Conservation (phyloP, 495 filamentous ascomycete species). For the Talaromyces wortmannii region DNA sequence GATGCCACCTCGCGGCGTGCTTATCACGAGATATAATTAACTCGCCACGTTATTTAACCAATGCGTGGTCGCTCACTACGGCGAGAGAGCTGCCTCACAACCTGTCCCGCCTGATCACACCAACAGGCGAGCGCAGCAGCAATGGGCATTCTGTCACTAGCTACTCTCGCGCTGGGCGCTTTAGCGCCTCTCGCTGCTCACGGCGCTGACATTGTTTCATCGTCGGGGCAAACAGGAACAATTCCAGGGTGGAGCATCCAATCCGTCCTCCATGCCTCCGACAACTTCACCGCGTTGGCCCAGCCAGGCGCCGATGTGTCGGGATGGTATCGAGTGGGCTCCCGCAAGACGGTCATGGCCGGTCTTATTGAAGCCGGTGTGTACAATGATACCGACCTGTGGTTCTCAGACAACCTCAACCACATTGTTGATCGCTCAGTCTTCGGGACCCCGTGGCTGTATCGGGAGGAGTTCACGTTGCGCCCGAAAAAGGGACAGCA, state of each 20-base stretch:
- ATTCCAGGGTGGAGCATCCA: conserved; percentile 53
- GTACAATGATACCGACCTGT: conserved; percentile 49
- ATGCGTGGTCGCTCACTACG: too few species aligned
- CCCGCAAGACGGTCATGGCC: conserved; percentile 50
- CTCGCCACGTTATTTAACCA: too few species aligned
- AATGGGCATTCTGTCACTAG: not conserved
- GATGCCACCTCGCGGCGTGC: too few species aligned
- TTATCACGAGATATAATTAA: too few species aligned
- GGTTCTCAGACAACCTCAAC: conserved; percentile 49
- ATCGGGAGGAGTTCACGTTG: conserved; percentile 49
- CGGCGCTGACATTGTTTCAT: conserved; percentile 12
- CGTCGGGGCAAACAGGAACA: conserved; percentile 28
- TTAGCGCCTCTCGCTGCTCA: not conserved
- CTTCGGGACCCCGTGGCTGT: conserved; percentile 54
- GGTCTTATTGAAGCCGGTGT: conserved; percentile 46
- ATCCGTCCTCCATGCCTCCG: conserved; percentile 29
- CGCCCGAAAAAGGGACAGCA: conserved; percentile 28
- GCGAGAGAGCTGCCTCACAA: too few species aligned
- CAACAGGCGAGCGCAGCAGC: not conserved
- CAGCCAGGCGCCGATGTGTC: conserved; percentile 37
- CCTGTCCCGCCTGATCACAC: too few species aligned
- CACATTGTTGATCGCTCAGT: conserved; percentile 27
- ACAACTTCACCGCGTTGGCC: conserved; percentile 35
- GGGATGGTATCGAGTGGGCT: conserved; percentile 45
- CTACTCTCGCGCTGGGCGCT: not conserved